phyloP scores from a whole-genome alignment of 805 yeast species.

The Ogataea chonburiensis region DNA sequence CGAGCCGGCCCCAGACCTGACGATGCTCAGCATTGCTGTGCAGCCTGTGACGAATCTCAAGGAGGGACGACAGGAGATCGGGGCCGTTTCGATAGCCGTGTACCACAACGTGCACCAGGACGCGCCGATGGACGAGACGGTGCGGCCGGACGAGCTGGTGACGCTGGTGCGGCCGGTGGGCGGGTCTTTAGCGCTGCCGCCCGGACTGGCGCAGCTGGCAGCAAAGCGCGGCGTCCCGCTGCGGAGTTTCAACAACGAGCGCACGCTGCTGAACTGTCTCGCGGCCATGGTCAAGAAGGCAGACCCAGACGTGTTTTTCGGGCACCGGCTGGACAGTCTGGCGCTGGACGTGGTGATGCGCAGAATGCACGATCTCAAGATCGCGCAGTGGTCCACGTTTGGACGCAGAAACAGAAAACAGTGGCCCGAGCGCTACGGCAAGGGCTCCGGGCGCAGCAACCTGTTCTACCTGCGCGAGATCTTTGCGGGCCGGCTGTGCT shows the following conservation, averaged over 20 bases:
- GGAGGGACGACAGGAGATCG: conserved; percentile 80
- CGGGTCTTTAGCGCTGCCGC: conserved; percentile 60
- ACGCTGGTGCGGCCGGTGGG: conserved; percentile 83
- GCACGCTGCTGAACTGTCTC: conserved; percentile 68
- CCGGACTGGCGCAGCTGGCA: conserved; percentile 66
- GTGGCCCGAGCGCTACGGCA: conserved; percentile 77
- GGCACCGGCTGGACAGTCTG: conserved; percentile 80
- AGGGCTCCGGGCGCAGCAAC: conserved; percentile 49
- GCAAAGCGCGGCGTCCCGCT: conserved; percentile 51
- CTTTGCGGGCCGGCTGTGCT: conserved; percentile 79
- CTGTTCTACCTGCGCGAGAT: conserved; percentile 57
- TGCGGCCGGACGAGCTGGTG: conserved; percentile 57
- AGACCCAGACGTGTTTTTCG: conserved; percentile 92
- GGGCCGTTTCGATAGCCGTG: conserved; percentile 75
- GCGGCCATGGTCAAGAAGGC: conserved; percentile 63
- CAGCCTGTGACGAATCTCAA: conserved; percentile 78
- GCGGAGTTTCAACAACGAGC: conserved; percentile 69
- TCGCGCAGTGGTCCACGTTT: conserved; percentile 74
- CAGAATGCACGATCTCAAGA: conserved; percentile 71
- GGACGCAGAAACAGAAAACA: conserved; percentile 77
- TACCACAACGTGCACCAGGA: conserved; percentile 72
- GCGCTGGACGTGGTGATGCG: conserved; percentile 79
- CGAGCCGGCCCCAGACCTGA: conserved; percentile 62
- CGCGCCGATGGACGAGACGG: conserved; percentile 61
- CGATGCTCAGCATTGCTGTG: conserved; percentile 69